Conservation (phyloP, 441 rosid genomes). For the Manihot esculenta region DNA sequence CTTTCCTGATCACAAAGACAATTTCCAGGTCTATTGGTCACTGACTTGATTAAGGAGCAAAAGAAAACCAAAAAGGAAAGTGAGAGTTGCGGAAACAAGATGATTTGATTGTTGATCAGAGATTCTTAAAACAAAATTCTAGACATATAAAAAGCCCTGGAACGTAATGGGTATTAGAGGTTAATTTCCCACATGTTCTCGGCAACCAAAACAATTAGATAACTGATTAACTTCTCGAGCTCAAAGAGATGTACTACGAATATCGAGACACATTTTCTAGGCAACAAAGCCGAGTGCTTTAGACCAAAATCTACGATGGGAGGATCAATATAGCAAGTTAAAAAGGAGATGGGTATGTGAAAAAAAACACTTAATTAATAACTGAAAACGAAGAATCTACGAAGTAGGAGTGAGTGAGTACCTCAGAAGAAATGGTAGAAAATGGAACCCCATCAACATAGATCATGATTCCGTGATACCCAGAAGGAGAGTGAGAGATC, state of each 20-base stretch:
- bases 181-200: not conserved
- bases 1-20: conserved; percentile 42
- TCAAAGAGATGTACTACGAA: not conserved
- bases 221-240: not conserved
- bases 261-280: not conserved
- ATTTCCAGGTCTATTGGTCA: not conserved
- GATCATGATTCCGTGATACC: conserved; percentile 37
- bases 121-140: not conserved
- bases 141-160: not conserved
- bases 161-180: not conserved
- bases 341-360: no score
- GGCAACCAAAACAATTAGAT: not conserved
- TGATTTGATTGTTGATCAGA: not conserved
- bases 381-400: not conserved
- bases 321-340: not conserved
- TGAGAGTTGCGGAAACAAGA: not conserved
- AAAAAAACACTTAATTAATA: no score
- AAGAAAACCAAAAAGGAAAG: not conserved
- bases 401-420: conserved; percentile 12
- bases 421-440: conserved; percentile 34
- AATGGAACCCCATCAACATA: conserved; percentile 42
- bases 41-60: not conserved
- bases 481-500: no score
- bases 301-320: not conserved
- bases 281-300: conserved; percentile 13